Conservation (phyloP, 345 rosid genomes). For the Passiflora organensis region DNA sequence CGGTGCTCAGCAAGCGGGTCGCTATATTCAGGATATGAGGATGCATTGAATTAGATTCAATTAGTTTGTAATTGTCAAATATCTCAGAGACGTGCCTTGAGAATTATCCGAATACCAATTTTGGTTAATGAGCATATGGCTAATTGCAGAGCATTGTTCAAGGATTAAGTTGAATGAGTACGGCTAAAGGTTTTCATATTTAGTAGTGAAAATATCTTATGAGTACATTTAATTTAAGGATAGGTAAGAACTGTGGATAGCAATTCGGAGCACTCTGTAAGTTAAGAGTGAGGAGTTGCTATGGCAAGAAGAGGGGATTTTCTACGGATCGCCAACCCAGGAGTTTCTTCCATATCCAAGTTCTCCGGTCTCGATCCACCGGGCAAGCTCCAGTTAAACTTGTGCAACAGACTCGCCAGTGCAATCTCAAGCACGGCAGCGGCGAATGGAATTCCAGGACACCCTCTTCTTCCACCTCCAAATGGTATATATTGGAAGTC, state of each 20-base stretch:
- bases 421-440: conserved; percentile 10
- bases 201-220: no score
- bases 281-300: conserved; percentile 15
- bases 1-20: conserved; percentile 69
- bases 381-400: conserved; percentile 33
- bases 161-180: no score
- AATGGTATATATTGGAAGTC: conserved; percentile 36
- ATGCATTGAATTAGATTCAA: conserved; percentile 40
- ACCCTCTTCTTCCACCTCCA: conserved; percentile 37
- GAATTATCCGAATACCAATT: conserved; percentile 7
- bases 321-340: conserved; percentile 24
- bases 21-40: conserved; percentile 61
- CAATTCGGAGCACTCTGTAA: no score
- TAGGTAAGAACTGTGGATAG: no score
- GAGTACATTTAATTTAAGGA: no score
- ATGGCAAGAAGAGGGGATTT: conserved; percentile 24
- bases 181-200: no score
- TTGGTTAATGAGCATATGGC: not conserved
- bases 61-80: not conserved
- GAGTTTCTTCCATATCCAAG: conserved; percentile 24
- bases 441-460: conserved; percentile 27
- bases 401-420: conserved; percentile 26
- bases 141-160: no score
- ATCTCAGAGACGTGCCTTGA: conserved; percentile 8
- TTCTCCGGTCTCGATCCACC: conserved; percentile 20